Percentiles rank a stretch among this genome's conserved stretches.
Evolutionary conservation across 352 stramenopile species (phyloP).

Genomic region (Lagenidium sp.): DNA sequence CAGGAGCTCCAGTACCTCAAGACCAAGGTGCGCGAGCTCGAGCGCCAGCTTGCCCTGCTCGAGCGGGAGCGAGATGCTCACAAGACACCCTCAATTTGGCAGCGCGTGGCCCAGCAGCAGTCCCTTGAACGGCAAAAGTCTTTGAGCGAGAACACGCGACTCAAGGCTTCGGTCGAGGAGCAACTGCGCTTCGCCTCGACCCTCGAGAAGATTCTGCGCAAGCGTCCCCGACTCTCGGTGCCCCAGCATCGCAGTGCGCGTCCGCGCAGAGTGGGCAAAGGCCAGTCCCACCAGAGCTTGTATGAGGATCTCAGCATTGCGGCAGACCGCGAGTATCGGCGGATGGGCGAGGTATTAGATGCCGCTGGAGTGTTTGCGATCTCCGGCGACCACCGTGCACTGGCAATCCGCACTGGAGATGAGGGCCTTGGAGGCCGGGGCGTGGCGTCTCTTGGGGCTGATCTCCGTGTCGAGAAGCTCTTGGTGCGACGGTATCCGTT

Average conservation of each 20-base stretch:
- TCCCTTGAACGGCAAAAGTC: constrained; percentile 20
- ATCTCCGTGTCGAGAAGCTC: constrained; percentile 18
- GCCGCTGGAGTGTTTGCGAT: constrained; percentile 7
- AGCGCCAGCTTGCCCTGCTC: constrained; percentile 14
- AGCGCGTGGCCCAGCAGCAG: constrained; percentile 29
- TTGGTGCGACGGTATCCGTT: constrained; percentile 24
- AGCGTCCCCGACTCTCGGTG: constrained; percentile 18
- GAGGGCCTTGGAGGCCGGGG: constrained; percentile 7
- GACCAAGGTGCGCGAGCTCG: constrained; percentile 21
- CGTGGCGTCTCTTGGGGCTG: not conserved
- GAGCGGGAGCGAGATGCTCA: constrained; percentile 12
- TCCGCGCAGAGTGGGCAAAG: too few relatives aligned
- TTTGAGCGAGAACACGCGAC: constrained; percentile 23
- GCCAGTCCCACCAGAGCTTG: too few relatives aligned
- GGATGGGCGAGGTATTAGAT: constrained; percentile 12
- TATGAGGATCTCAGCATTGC: constrained; percentile 17
- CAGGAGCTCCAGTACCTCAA: constrained; percentile 30
- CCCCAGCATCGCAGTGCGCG: constrained; percentile 1
- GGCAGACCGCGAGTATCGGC: constrained; percentile 11
- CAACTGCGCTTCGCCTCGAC: constrained; percentile 27
- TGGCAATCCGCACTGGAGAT: constrained; percentile 16
- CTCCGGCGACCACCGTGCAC: constrained; percentile 12
- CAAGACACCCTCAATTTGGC: constrained; percentile 19
- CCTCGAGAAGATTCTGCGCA: constrained; percentile 25
- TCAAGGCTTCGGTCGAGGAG: constrained; percentile 17